Base-by-base conservation (phyloP, 129 eudicot genomes). In the Centrapalus pauciflorus region DNA sequence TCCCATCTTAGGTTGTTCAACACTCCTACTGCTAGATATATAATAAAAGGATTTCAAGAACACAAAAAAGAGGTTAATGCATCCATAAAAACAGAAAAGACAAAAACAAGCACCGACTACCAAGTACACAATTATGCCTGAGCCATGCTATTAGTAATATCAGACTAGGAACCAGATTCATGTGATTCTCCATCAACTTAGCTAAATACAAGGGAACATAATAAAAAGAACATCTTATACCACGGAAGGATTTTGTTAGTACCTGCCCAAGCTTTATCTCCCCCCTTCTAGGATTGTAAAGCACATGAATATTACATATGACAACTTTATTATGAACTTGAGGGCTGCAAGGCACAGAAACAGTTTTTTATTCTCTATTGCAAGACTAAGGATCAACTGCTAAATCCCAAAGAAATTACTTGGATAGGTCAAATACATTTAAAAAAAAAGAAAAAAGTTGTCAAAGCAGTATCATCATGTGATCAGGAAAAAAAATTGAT, bases 181-280 rank as follows among this genome's bases (percentile, higher is more conserved):
- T 14, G 13, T 10, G 46, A 14, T 20, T 45, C 19, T 21, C 49
- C n/a, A 41, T 41, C 24, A 64, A 54, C 5, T n/a, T 25, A 52
- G 3, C 14, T 23, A 40, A 26, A 40, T 32, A 57, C 24, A 40
- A 7, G 27, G 25, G 30, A 25, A 61, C 12, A 12, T 13, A 55
- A 20, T 49, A 26, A 30, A 50, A 30, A 26, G 7, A 66, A 37
- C 1, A 59, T 3, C 5, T 30, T 34, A 43, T 48, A 70, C 24
- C 51, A 19, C 61, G 7, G 45, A 51, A 3, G 62, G 62, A 49
- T 7, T n/a, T 55, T 28, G 34, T 55, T 58, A 49, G 66, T 81
- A 92, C 98, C 96, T 93, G 98, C 27, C 95, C 98, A 73, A 93
- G 96, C 80, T 93, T 93, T 17, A 93, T 82, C 67, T 93, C 98